Conservation (phyloP, 805 yeast genomes). For the Candida orba region DNA sequence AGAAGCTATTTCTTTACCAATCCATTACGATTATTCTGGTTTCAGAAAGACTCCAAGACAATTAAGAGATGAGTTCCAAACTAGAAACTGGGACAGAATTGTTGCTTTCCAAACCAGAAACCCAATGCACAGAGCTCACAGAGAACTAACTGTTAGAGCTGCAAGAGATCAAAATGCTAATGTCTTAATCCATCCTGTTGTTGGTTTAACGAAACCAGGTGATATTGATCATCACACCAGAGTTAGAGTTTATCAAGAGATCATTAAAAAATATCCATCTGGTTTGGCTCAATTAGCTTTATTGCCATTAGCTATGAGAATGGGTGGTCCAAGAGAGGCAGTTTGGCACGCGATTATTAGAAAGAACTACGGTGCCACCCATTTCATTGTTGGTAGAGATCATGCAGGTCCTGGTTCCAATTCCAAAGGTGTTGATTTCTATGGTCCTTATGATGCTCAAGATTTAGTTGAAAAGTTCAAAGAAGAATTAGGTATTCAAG, state of each 20-base stretch:
- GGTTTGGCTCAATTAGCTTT: constrained; percentile 88
- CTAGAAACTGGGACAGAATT: constrained; percentile 78
- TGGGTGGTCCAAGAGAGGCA: constrained; percentile 99
- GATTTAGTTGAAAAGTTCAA: constrained; percentile 70
- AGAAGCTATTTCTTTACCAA: constrained; percentile 77
- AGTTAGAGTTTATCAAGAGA: constrained; percentile 89
- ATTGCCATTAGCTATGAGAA: constrained; percentile 94
- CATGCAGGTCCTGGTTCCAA: constrained; percentile 94
- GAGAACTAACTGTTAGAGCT: constrained; percentile 93
- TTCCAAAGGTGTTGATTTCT: constrained; percentile 88
- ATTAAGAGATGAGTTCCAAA: constrained; percentile 74
- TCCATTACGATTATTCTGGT: constrained; percentile 85
- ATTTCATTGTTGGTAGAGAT: constrained; percentile 95
- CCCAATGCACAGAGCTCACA: constrained; percentile 98
- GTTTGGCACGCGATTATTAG: constrained; percentile 97
- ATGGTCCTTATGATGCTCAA: constrained; percentile 97
- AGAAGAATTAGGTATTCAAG: constrained; percentile 77
- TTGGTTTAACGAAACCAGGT: constrained; percentile 94
- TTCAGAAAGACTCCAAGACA: constrained; percentile 87
- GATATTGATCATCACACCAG: constrained; percentile 97
- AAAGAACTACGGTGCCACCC: constrained; percentile 94
- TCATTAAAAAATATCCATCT: constrained; percentile 86
- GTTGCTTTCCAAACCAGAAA: constrained; percentile 98
- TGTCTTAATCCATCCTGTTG: constrained; percentile 92
- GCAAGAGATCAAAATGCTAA: constrained; percentile 88